Evolutionary conservation across 768 basidiomycete genomes (phyloP).

Genomic region (Holtermannia corniformis): DNA sequence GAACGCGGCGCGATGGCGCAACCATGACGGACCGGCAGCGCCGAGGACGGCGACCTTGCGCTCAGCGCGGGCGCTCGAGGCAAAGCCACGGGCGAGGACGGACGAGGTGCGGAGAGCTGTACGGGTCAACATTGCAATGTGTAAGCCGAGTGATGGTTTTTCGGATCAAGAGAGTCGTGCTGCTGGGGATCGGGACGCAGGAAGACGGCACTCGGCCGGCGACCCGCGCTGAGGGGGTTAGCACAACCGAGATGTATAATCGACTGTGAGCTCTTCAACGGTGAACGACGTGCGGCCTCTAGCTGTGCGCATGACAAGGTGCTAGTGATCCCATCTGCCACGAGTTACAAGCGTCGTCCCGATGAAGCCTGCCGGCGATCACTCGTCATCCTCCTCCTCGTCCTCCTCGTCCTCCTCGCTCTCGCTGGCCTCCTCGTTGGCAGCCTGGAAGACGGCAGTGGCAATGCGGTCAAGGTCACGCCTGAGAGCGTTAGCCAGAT

Average conservation of each 20-base stretch:
- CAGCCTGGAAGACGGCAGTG: slow-evolving; percentile 43
- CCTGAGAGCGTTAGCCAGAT: slow-evolving; percentile 8
- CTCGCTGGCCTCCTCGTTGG: slow-evolving; percentile 25
- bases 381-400: slow-evolving; percentile 34
- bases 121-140: slow-evolving; percentile 36
- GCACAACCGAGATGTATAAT: too few relatives aligned
- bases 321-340: not conserved
- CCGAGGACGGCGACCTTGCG: slow-evolving; percentile 62
- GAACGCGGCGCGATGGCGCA: not conserved
- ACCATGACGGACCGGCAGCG: slow-evolving; percentile 61
- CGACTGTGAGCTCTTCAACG: too few relatives aligned
- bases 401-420: slow-evolving; percentile 41
- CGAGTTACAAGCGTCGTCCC: not conserved
- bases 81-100: slow-evolving; percentile 34
- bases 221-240: too few relatives aligned
- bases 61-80: slow-evolving; percentile 37
- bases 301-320: too few relatives aligned
- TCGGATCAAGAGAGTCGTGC: too few relatives aligned
- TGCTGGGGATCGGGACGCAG: too few relatives aligned
- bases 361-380: not conserved
- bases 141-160: too few relatives aligned
- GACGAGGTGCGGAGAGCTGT: slow-evolving; percentile 19
- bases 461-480: slow-evolving; percentile 62
- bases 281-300: too few relatives aligned
- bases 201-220: too few relatives aligned